Evolutionary conservation across 306 rosid genomes (phyloP).

Genomic region (Cyamopsis tetragonoloba): DNA sequence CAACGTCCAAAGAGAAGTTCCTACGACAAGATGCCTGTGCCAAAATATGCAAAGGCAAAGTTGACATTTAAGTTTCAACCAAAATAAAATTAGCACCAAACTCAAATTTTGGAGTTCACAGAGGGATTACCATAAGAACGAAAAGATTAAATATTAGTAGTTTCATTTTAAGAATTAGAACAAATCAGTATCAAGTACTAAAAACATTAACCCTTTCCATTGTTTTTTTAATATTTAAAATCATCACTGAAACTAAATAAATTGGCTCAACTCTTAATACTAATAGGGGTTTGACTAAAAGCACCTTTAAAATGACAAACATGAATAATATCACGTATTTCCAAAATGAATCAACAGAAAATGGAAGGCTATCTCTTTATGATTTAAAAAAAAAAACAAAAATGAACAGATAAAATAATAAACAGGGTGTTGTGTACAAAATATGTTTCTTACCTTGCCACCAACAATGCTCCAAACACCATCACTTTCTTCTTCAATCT

Average conservation of each 20-base stretch:
- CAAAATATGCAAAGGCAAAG: slow-evolving; percentile 34
- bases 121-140: not conserved
- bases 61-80: slow-evolving; percentile 12
- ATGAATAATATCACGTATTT: not conserved
- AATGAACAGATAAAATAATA: not conserved
- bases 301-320: slow-evolving; percentile 1
- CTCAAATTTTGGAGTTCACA: slow-evolving; percentile 4
- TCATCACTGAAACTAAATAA: not conserved
- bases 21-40: slow-evolving; percentile 91
- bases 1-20: slow-evolving; percentile 82
- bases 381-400: slow-evolving; percentile 7
- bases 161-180: not conserved
- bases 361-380: not conserved
- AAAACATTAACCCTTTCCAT: not conserved
- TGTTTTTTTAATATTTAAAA: not conserved
- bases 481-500: slow-evolving; percentile 71
- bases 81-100: slow-evolving; percentile 6
- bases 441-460: slow-evolving; percentile 70
- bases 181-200: not conserved
- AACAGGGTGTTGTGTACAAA: slow-evolving; percentile 16
- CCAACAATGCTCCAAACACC: slow-evolving; percentile 94
- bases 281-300: not conserved
- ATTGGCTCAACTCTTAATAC: not conserved
- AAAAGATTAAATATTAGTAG: not conserved
- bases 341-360: slow-evolving; percentile 7